These are phyloP conservation scores for Stenogyne calaminthoides DNA, from an alignment of 305 asterid genomes.

Conservation along the genomic window DNA sequence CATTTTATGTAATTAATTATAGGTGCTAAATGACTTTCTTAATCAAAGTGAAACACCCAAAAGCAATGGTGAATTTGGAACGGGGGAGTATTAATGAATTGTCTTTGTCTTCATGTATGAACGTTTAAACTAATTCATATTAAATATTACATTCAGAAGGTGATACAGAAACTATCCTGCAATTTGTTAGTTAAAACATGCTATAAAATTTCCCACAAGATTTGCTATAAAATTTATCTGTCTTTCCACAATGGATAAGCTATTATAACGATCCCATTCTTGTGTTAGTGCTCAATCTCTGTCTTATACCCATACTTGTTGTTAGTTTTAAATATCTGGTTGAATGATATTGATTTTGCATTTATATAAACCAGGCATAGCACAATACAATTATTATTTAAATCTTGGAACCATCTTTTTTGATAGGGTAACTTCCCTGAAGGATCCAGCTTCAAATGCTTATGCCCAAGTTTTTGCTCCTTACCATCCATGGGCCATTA, in stretches of 20 bases:
- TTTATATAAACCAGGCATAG: neutral
- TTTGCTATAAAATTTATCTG: neutral
- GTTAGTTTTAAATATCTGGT: neutral
- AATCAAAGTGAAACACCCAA: too few species aligned
- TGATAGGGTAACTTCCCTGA: constrained; percentile 68
- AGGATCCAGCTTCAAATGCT: constrained; percentile 85
- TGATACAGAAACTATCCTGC: neutral
- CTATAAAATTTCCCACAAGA: neutral
- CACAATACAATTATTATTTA: neutral
- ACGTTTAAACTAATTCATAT: neutral
- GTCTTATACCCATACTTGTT: neutral
- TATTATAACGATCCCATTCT: too few species aligned
- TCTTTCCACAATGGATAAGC: neutral
- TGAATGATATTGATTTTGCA: neutral
- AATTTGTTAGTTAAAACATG: neutral
- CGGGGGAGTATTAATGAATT: too few species aligned
- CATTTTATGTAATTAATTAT: too few species aligned
- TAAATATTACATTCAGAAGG: neutral
- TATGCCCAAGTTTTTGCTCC: constrained; percentile 92
- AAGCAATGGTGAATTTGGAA: too few species aligned
- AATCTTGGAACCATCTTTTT: constrained; percentile 30
- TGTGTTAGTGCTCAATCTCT: too few species aligned
- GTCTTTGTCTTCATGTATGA: too few species aligned
- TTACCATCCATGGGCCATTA: constrained; percentile 87
- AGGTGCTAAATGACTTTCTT: too few species aligned